phyloP scores from a whole-genome alignment of 23 red algal species.

The Pyropia yezoensis region DNA sequence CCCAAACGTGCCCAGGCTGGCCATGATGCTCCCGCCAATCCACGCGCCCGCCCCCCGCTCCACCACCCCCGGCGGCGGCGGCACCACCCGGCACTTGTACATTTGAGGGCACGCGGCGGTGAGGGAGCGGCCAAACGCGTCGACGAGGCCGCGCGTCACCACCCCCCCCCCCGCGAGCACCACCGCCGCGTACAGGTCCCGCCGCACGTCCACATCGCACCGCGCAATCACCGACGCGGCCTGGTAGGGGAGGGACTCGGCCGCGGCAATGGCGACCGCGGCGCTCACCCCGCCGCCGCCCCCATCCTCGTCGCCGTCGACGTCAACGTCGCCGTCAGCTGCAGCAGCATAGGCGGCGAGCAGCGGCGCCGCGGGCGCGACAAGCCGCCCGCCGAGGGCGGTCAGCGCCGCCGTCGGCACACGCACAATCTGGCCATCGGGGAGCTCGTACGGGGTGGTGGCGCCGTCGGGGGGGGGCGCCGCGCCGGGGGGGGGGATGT shows the following conservation, averaged over 20 bases:
- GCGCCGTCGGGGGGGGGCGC: no score
- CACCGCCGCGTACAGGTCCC: conserved; percentile 58
- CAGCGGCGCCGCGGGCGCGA: no score
- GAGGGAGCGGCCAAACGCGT: conserved; percentile 48
- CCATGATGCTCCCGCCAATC: conserved; percentile 88
- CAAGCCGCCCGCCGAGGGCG: no score
- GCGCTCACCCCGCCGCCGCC: no score
- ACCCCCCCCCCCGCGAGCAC: conserved; percentile 56
- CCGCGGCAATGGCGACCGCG: no score
- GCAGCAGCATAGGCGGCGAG: no score
- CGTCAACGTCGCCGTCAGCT: no score
- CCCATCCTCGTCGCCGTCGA: no score
- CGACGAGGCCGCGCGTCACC: conserved; percentile 53
- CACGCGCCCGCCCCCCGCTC: conserved; percentile 61
- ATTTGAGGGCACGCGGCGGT: conserved; percentile 45
- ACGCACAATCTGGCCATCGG: conserved; percentile 15
- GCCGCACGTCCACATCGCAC: conserved; percentile 66
- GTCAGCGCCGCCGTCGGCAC: neutral
- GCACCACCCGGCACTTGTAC: conserved; percentile 61
- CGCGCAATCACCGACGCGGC: conserved; percentile 1
- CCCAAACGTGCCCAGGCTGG: conserved; percentile 80
- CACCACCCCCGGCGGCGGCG: conserved; percentile 15
- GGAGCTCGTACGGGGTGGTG: conserved; percentile 15
- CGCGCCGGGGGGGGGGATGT: no score
- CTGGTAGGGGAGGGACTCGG: no score